Evolutionary conservation across 2,329 filamentous ascomycete species (phyloP), one percentile per base, ranked within the genome.

Genomic region (Fonsecaea pugnacius): DNA sequence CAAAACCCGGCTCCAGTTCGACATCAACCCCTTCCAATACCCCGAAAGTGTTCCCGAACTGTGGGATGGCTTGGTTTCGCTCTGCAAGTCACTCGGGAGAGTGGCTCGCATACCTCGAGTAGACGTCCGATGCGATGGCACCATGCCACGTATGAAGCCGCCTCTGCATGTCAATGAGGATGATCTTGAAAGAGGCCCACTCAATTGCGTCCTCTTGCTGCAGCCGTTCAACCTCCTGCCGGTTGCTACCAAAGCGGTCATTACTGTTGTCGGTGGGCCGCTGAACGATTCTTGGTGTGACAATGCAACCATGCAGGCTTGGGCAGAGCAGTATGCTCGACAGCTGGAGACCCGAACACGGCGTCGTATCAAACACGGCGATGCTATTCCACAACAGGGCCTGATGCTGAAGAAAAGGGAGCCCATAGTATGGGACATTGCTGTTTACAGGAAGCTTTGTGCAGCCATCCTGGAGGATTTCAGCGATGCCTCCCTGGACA

Each of bases 131-230:
- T 46, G 40, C 40, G 40, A 46, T 14, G 40, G 40, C 18, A 46
- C 40, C 40, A 46, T 46, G 40, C 40, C 40, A 24, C 40, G 40
- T 21, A 46, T 46, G 40, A 46, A 2, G 5, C n/a, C n/a, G 6
- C 40, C 40, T 46, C 40, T 46, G 40, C 40, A 46, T 46, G n/a
- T 46, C 40, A 46, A 46, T 9, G 40, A 46, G 7, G 40, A 46
- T 9, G 40, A 46, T 8, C 40, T 46, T 21, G 40, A 46, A 9
- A 46, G 40, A 46, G 40, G 40, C 40, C 40, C 40, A 21, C n/a
- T 46, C n/a, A 46, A 46, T 12, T 46, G 40, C 40, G 9, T 46
- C 40, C 10, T 46, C 40, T 21, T 46, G 40, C 18, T 46, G 6
- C 40, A 46, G 10, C 40, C 40, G 10, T 46, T 46, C 40, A 46